A percentile compares a stretch with the other conserved stretches of the same genome.
phyloP scores from a whole-genome alignment of 1,284 basidiomycete genomes.

The Coniferiporia weirii region DNA sequence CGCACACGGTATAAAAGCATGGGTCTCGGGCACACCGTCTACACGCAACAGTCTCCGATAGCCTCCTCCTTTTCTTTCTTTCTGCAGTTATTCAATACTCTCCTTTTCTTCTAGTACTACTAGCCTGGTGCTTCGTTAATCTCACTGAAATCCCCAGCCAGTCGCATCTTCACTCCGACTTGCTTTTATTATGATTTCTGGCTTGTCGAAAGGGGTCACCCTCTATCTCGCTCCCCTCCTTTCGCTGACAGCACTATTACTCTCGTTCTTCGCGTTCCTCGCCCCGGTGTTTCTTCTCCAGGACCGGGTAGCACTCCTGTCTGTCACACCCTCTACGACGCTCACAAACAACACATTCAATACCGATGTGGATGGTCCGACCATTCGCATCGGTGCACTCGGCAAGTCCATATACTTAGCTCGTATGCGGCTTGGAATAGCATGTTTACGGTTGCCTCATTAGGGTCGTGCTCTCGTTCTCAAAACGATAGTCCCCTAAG shows the following conservation, averaged over 20 bases:
- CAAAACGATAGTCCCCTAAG: conserved; percentile 44
- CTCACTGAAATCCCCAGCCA: too few relatives aligned
- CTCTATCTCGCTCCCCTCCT: conserved; percentile 66
- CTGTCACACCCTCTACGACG: conserved; percentile 52
- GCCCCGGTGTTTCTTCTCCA: conserved; percentile 58
- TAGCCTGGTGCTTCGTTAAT: neutral
- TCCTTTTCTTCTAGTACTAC: neutral
- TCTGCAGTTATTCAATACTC: neutral
- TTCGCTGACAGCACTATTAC: conserved; percentile 56
- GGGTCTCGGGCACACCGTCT: neutral
- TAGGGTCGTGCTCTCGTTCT: conserved; percentile 65
- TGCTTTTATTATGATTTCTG: conserved; percentile 54
- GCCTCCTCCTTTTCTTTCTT: neutral
- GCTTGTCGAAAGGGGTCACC: conserved; percentile 63
- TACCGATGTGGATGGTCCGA: conserved; percentile 59
- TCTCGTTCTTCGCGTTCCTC: conserved; percentile 60
- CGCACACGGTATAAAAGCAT: neutral
- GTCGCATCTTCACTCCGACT: neutral
- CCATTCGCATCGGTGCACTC: conserved; percentile 58
- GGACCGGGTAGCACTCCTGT: conserved; percentile 57
- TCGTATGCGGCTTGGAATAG: conserved; percentile 5
- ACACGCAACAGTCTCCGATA: neutral
- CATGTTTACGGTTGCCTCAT: neutral
- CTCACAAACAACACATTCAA: conserved; percentile 40
- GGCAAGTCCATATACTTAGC: conserved; percentile 36